Base-by-base conservation (phyloP, 192 early-diverging fungal species). In the Backusella tuberculispora region DNA sequence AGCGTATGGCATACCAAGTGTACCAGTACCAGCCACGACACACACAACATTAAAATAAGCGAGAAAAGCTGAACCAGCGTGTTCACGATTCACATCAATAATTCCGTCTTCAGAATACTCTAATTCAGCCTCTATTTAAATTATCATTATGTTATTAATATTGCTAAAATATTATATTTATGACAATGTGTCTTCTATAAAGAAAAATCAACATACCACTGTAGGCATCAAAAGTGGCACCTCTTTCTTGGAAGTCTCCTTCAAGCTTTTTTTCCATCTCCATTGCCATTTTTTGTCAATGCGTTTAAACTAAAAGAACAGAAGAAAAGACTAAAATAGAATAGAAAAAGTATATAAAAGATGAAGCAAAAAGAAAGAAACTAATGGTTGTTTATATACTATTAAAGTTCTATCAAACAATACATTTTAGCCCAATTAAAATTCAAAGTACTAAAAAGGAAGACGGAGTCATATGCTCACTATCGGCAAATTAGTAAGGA, bases 21-120 rank as follows among this genome's bases (percentile, higher is more conserved):
- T 88, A n/a, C 95, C 95, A 12, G 91, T 92, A 64, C 95, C 95
- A 7, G 92, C 92, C 21, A 92, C 88, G n/a, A 92, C 90, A 77
- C 93, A 95, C 6, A 88, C 81, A 4, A 90, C 80, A 71, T 87
- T 88, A 9, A 84, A 79, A 45, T 85, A 88, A 29, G 85, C 89
- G 7, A 83, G 76, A 34, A 85, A 69, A 29, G 83, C 81, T 38
- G 85, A 87, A 12, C 85, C 88, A 4, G 65, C 76, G 6, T 73
- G n/a, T 15, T 50, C 45, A 38, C 76, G 76, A 38, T 69, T 56
- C 6, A 66, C 38, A 48, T 78, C 76, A 34, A 65, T 56, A 19
- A 72, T 47, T 15, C 47, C 47, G 6, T 72, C 71, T 47, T 70
- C 45, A 15, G 66, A 67, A 40, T 67, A 67, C 19, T 67, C 66